Evolutionary conservation across 176 grass and related monocot genomes (phyloP).

Genomic region (Carex kokanica): DNA sequence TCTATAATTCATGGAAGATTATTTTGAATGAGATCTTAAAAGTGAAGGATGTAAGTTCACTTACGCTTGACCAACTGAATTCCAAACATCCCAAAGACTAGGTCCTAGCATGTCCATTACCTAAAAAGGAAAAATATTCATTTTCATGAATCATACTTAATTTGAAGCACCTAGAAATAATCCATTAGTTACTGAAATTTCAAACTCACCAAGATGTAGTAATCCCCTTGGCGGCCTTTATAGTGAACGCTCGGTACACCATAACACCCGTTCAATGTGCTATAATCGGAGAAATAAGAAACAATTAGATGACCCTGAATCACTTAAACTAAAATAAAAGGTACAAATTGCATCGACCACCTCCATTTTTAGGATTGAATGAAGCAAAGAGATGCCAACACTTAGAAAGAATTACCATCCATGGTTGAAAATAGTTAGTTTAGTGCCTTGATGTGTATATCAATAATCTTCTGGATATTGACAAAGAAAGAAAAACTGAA

Average conservation of each 20-base stretch:
- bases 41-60: constrained; percentile 34
- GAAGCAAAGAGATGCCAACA: background rate
- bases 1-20: background rate
- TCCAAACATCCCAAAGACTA: constrained; percentile 99
- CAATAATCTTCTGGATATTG: background rate
- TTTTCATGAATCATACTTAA: constrained; percentile 1
- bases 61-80: constrained; percentile 89
- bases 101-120: constrained; percentile 98
- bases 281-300: constrained; percentile 35
- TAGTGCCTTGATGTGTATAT: background rate
- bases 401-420: background rate
- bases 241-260: constrained; percentile 91
- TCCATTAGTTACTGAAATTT: constrained; percentile 28
- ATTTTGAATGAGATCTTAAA: background rate
- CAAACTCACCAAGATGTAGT: constrained; percentile 74
- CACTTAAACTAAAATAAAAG: background rate
- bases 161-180: constrained; percentile 3
- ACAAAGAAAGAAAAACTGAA: constrained; percentile 9
- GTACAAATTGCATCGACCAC: background rate
- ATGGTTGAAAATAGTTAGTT: background rate
- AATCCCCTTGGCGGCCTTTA: constrained; percentile 96
- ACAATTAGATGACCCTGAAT: constrained; percentile 3
- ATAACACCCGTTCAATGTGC: constrained; percentile 86
- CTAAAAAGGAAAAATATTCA: constrained; percentile 36
- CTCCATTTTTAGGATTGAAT: background rate